Base-by-base conservation (phyloP, 805 yeast genomes). In the Wickerhamomyces rabaulensis region DNA sequence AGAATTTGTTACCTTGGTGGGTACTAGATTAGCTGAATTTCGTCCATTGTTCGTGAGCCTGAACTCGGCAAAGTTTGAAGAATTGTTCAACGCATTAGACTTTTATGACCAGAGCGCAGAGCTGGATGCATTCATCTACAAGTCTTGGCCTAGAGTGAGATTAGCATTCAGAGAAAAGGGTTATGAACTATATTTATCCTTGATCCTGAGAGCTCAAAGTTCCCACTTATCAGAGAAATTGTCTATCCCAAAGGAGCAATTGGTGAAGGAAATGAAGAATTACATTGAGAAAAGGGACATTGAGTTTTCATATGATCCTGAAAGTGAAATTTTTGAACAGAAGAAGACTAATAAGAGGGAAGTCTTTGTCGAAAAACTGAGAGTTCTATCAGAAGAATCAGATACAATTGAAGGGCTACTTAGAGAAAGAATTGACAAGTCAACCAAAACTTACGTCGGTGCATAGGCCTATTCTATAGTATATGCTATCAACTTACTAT, bases 121-220 rank as follows among this genome's bases (percentile, higher is more conserved):
- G 10, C 10, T 50, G 40, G 51, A 48, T 33, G 40, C 52, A 19
- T 61, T 67, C 43, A 38, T 64, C 25, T 35, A 41, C 1, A 51
- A 45, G 20, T 53, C 54, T 5, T 67, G 65, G 58, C 23, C 44
- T 4, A 50, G 48, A 19, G 50, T 67, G 23, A 49, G 48, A 40
- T 49, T 55, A n/a, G 48, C 54, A 3, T 43, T 69, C 20, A 54
- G 68, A 46, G 54, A 58, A 36, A 66, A 63, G 48, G 54, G 60
- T 2, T 63, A 63, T 43, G 40, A 59, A 4, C 52, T 61, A 4
- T 72, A 69, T 42, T 51, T 72, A 2, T 65, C 71, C 0, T 43
- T 67, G 15, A 48, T 48, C 53, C 64, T 52, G 35, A 49, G 51
- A 35, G 52, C 52, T 2, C 42, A 48, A 15, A 46, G 52, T 3